A percentile compares a stretch with the other conserved stretches of the same genome.
phyloP scores from a whole-genome alignment of 306 rosid species.

The Rosa rugosa region DNA sequence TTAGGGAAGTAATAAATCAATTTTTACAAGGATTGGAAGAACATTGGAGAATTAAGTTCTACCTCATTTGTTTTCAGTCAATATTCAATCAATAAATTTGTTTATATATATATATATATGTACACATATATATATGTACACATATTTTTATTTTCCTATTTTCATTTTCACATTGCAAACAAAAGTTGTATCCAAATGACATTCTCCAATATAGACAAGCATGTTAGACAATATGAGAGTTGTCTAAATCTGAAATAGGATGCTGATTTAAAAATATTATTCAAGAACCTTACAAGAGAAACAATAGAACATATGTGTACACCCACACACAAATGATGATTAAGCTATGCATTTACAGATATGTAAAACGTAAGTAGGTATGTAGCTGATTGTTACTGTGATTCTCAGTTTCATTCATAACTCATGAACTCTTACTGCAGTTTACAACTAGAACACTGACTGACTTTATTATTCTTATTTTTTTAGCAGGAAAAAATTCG shows the following conservation, averaged over 20 bases:
- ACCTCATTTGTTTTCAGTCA: background rate
- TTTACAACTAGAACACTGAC: background rate
- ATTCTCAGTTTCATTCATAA: background rate
- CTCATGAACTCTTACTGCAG: background rate
- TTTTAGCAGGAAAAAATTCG: conserved; percentile 76
- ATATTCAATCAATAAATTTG: too few species aligned
- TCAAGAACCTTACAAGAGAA: background rate
- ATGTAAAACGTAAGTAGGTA: background rate
- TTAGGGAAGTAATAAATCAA: background rate
- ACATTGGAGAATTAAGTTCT: background rate
- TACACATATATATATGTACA: too few species aligned
- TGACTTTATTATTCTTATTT: conserved; percentile 27
- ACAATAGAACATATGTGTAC: background rate
- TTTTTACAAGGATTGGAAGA: background rate
- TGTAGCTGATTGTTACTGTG: background rate
- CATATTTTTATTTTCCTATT: too few species aligned
- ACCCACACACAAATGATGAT: background rate
- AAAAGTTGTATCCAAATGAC: background rate
- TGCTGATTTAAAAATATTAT: background rate
- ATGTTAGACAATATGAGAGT: background rate
- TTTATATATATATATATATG: too few species aligned
- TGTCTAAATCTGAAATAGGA: background rate
- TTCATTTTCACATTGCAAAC: background rate
- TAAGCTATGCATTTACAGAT: background rate
- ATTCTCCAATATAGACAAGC: background rate